Conservation (phyloP, 768 basidiomycete species). For the Collybiopsis luxurians region DNA sequence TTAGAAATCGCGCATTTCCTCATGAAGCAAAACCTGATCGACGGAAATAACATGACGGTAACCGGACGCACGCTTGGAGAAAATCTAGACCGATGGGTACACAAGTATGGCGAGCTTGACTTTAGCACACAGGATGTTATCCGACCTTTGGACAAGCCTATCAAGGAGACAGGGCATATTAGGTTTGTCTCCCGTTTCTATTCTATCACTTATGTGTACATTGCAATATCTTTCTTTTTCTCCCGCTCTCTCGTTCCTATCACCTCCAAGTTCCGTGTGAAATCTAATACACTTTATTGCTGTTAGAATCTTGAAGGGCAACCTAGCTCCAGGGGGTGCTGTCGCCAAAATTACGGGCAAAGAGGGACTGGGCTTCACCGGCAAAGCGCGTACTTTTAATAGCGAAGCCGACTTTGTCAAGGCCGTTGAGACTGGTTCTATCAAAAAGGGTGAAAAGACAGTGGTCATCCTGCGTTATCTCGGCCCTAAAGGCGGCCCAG, state of each 20-base stretch:
- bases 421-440: slow-evolving; percentile 84
- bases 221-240: slow-evolving; percentile 3
- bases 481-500: slow-evolving; percentile 95
- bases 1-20: slow-evolving; percentile 84
- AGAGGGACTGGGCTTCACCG: slow-evolving; percentile 86
- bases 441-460: slow-evolving; percentile 95
- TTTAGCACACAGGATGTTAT: slow-evolving; percentile 76
- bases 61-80: slow-evolving; percentile 89
- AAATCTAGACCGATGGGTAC: slow-evolving; percentile 88
- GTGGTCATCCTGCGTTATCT: slow-evolving; percentile 94
- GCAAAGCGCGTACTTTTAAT: slow-evolving; percentile 92
- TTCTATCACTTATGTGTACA: not conserved
- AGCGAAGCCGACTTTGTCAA: slow-evolving; percentile 83
- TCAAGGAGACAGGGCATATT: slow-evolving; percentile 88
- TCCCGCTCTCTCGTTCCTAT: slow-evolving; percentile 12
- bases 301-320: slow-evolving; percentile 81
- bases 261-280: slow-evolving; percentile 1
- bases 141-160: slow-evolving; percentile 81
- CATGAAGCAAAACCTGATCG: slow-evolving; percentile 83
- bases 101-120: slow-evolving; percentile 75
- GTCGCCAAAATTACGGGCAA: slow-evolving; percentile 97
- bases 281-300: not conserved
- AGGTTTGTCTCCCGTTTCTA: slow-evolving; percentile 44
- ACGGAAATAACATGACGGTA: slow-evolving; percentile 89
- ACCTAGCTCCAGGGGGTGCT: slow-evolving; percentile 93